Percentiles rank a stretch among this genome's conserved stretches.
Conservation (phyloP, 78 protist species). For the Tieghemostelium lacteum region DNA sequence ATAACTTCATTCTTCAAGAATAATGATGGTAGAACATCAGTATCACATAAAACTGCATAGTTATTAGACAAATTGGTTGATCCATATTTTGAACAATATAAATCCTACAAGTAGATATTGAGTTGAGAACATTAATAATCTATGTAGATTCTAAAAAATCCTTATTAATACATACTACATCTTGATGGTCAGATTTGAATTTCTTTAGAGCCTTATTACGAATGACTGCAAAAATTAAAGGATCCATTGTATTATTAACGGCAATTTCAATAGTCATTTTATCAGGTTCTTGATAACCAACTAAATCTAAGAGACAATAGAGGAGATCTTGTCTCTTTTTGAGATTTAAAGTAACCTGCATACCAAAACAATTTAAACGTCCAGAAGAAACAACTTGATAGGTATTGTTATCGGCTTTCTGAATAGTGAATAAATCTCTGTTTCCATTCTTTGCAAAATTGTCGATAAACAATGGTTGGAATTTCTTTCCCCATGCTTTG, state of each 20-base stretch:
- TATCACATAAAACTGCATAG: conserved; percentile 48
- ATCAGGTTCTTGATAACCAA: conserved; percentile 64
- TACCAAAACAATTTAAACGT: conserved; percentile 52
- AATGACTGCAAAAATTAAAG: conserved; percentile 48
- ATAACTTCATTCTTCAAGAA: conserved; percentile 20
- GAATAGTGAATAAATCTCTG: conserved; percentile 13
- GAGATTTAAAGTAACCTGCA: conserved; percentile 21
- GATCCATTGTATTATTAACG: conserved; percentile 46
- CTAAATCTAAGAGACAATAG: conserved; percentile 8
- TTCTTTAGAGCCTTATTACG: conserved; percentile 18
- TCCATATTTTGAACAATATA: conserved; percentile 16
- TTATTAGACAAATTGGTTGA: neutral
- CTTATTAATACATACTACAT: conserved; percentile 38
- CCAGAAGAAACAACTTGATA: conserved; percentile 44
- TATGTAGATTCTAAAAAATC: neutral
- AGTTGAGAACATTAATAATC: neutral
- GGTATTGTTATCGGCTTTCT: conserved; percentile 40
- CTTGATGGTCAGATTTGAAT: conserved; percentile 36
- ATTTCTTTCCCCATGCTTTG: conserved; percentile 20
- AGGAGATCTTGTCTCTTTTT: conserved; percentile 71
- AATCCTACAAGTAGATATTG: neutral
- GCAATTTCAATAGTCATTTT: conserved; percentile 52
- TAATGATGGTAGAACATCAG: conserved; percentile 57
- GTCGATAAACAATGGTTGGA: conserved; percentile 13
- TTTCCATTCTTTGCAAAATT: conserved; percentile 53